These are phyloP conservation scores for Alternaria gaisen DNA, from an alignment of 2,329 filamentous ascomycete genomes.

Conservation along the genomic window DNA sequence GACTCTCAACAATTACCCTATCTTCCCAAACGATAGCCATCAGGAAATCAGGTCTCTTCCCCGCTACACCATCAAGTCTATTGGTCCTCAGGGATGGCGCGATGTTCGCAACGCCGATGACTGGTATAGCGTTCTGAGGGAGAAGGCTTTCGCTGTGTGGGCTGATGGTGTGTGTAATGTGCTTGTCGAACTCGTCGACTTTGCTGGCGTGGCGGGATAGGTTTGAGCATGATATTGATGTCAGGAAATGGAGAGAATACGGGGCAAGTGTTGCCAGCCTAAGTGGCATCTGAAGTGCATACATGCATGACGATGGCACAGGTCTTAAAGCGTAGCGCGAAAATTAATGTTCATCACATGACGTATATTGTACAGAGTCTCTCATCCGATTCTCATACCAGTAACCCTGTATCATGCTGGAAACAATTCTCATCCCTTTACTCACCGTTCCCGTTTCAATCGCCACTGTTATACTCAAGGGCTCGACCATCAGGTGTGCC, in stretches of 20 bases:
- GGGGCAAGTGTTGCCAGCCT: not conserved
- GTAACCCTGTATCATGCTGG: not conserved
- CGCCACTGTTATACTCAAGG: not conserved
- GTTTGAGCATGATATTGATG: not conserved
- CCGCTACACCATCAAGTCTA: conserved; percentile 31
- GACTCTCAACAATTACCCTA: not conserved
- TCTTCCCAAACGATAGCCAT: not conserved
- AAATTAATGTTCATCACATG: not conserved
- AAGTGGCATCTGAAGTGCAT: not conserved
- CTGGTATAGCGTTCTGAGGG: conserved; percentile 38
- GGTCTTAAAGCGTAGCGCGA: not conserved
- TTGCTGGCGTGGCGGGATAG: not conserved
- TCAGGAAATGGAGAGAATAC: not conserved
- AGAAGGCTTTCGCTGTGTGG: conserved; percentile 43
- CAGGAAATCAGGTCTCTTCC: conserved; percentile 14
- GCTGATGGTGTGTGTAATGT: conserved; percentile 43
- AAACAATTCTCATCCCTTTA: no score
- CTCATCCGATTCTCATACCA: not conserved
- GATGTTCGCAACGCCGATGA: conserved; percentile 31
- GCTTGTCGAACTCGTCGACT: conserved; percentile 37
- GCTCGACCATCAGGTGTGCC: not conserved
- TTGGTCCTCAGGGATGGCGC: conserved; percentile 36
- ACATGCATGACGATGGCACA: not conserved
- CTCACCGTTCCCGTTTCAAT: no score
- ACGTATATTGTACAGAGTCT: not conserved